Conservation (phyloP, 1,284 basidiomycete species). For the Boletus smithii region DNA sequence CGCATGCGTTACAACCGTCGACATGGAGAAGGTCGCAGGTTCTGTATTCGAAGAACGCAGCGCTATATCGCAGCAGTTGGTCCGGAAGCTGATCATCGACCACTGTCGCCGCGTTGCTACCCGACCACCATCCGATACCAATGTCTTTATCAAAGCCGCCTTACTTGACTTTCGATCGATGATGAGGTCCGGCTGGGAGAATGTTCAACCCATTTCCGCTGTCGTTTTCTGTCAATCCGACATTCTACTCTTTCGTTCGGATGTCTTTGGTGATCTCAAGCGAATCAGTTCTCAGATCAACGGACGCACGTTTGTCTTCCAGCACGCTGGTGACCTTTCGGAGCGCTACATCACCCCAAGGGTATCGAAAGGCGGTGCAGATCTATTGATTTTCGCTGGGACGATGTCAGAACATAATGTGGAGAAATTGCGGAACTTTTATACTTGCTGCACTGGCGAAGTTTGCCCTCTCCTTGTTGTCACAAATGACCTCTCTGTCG, state of each 20-base stretch:
- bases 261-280: constrained; percentile 22
- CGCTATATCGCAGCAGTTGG: constrained; percentile 15
- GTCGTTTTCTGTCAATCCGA: constrained; percentile 27
- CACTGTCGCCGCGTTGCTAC: constrained; percentile 17
- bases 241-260: constrained; percentile 10
- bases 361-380: constrained; percentile 24
- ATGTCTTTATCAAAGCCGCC: constrained; percentile 26
- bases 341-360: constrained; percentile 17
- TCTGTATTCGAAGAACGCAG: constrained; percentile 23
- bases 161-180: constrained; percentile 25
- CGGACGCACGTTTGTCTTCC: constrained; percentile 26
- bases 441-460: constrained; percentile 21
- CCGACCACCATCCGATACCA: constrained; percentile 19
- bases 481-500: constrained; percentile 14
- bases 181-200: constrained; percentile 28
- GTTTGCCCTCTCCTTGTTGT: constrained; percentile 27
- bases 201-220: constrained; percentile 14
- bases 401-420: constrained; percentile 12
- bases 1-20: constrained; percentile 34
- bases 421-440: constrained; percentile 16
- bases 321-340: constrained; percentile 16
- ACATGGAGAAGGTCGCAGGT: constrained; percentile 14
- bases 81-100: constrained; percentile 20
- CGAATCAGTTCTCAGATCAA: constrained; percentile 25
- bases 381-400: constrained; percentile 26